Percentiles rank a stretch among this genome's conserved stretches.
Evolutionary conservation across 345 rosid genomes (phyloP).

Genomic region (Brassica cretica): DNA sequence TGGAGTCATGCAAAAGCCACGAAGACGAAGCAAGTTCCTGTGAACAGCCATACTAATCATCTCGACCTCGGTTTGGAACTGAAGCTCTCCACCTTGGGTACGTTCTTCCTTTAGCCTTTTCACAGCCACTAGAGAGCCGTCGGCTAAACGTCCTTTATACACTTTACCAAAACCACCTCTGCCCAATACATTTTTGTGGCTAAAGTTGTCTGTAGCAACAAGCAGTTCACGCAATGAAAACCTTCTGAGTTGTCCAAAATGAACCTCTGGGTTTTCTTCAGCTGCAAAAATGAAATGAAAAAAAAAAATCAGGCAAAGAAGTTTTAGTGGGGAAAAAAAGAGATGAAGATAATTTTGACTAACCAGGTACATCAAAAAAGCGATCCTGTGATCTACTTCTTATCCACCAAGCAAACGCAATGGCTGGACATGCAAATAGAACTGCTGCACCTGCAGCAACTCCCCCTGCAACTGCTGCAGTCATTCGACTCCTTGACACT

Average conservation of each 20-base stretch:
- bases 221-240: conserved; percentile 1
- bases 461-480: conserved; percentile 6
- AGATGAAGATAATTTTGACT: neutral
- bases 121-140: neutral
- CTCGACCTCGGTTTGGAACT: neutral
- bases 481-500: neutral
- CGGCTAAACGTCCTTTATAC: conserved; percentile 1
- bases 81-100: neutral
- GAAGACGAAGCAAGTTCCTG: neutral
- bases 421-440: neutral
- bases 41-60: neutral
- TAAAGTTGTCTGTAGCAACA: neutral
- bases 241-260: conserved; percentile 1
- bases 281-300: neutral
- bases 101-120: neutral
- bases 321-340: neutral
- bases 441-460: conserved; percentile 8
- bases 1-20: conserved; percentile 7
- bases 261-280: conserved; percentile 1
- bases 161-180: conserved; percentile 3
- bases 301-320: neutral
- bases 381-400: neutral
- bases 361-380: conserved; percentile 1
- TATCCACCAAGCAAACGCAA: neutral
- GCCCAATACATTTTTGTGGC: neutral